These are phyloP conservation scores for Sporothrix sp. DNA, from an alignment of 2,329 filamentous ascomycete genomes.

Conservation along the genomic window DNA sequence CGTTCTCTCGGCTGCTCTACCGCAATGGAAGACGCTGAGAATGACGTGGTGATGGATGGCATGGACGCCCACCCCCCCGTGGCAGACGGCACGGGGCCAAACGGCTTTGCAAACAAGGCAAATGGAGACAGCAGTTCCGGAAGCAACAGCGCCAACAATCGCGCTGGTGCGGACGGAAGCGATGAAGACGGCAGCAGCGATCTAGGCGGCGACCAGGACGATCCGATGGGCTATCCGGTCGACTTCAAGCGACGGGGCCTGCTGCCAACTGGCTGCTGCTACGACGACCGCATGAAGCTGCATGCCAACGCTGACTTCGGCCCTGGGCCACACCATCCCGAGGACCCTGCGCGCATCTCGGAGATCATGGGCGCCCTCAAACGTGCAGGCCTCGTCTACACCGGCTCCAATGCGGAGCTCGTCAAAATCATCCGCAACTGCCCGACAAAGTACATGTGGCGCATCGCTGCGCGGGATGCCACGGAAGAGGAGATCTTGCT, in stretches of 20 bases:
- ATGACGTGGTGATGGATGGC: conserved; percentile 20
- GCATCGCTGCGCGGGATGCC: conserved; percentile 71
- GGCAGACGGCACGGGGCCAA: not conserved
- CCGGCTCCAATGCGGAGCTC: conserved; percentile 46
- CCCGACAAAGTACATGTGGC: conserved; percentile 56
- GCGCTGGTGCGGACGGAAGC: conserved; percentile 30
- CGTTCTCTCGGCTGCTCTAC: not conserved
- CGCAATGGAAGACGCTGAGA: conserved; percentile 13
- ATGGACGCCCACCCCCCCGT: not conserved
- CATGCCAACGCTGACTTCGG: conserved; percentile 78
- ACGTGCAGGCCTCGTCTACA: conserved; percentile 65
- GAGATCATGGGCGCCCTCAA: conserved; percentile 88
- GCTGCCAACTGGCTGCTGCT: conserved; percentile 68
- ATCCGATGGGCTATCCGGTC: conserved; percentile 22
- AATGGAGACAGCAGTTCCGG: not conserved
- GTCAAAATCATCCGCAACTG: conserved; percentile 40
- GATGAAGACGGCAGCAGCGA: conserved; percentile 31
- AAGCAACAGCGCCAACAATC: conserved; percentile 12
- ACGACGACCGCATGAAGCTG: conserved; percentile 91
- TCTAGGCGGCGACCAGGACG: conserved; percentile 23
- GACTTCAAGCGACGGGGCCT: conserved; percentile 36
- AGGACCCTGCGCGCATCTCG: conserved; percentile 86
- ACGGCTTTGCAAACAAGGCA: not conserved
- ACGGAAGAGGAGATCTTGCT: conserved; percentile 69
- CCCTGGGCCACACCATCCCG: conserved; percentile 73